Evolutionary conservation across 768 basidiomycete species (phyloP).

Genomic region (Leccinum subtestaceum): DNA sequence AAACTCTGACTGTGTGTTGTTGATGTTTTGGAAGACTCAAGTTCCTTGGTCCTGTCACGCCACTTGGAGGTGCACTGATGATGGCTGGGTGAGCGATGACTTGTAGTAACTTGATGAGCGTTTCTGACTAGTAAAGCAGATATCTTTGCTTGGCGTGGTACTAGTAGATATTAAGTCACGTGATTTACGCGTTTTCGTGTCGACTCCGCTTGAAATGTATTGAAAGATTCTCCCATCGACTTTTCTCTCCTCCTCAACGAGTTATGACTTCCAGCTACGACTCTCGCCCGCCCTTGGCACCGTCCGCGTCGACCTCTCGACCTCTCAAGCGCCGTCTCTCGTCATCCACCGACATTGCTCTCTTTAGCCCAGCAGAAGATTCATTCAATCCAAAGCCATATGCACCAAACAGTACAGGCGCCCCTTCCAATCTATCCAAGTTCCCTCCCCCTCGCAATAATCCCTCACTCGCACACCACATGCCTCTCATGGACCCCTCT

Average conservation of each 20-base stretch:
- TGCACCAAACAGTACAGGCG: constrained; percentile 35
- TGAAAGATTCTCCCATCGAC: constrained; percentile 16
- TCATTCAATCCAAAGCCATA: constrained; percentile 70
- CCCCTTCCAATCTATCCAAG: constrained; percentile 22
- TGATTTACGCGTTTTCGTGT: constrained; percentile 44
- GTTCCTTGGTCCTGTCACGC: constrained; percentile 63
- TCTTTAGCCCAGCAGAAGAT: constrained; percentile 61
- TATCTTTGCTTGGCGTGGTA: constrained; percentile 54
- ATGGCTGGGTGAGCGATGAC: constrained; percentile 57
- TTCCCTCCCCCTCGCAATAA: constrained; percentile 31
- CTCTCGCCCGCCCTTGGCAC: constrained; percentile 11
- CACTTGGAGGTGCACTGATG: constrained; percentile 61
- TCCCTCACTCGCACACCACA: constrained; percentile 40
- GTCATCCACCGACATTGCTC: constrained; percentile 47
- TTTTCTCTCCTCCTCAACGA: constrained; percentile 16
- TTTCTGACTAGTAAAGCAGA: constrained; percentile 30
- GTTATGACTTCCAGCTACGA: background rate
- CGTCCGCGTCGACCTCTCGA: constrained; percentile 28
- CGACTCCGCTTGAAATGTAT: constrained; percentile 44
- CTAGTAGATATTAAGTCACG: constrained; percentile 31
- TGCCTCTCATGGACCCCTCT: constrained; percentile 64
- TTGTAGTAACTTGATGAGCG: background rate
- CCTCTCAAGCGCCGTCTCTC: constrained; percentile 49
- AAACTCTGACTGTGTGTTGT: background rate
- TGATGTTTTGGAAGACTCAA: constrained; percentile 36